Conservation (phyloP, 192 early-diverging fungal species). For the Martensiomyces pterosporus region DNA sequence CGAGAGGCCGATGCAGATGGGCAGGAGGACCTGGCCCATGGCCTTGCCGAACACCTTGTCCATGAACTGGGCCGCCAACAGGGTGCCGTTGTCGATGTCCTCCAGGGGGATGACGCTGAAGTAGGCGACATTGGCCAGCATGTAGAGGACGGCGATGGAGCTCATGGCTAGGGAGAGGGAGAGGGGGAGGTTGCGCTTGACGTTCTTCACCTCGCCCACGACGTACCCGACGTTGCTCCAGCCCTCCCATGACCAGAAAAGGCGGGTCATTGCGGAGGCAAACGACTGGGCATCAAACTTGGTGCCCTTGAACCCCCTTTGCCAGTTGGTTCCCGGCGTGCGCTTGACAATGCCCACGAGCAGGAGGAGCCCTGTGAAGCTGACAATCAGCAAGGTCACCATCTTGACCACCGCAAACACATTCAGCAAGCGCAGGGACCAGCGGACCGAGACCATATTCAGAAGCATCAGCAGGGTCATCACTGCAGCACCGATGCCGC, state of each 20-base stretch:
- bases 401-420: slow-evolving; percentile 70
- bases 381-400: slow-evolving; percentile 60
- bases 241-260: slow-evolving; percentile 55
- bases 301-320: slow-evolving; percentile 63
- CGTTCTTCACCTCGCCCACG: slow-evolving; percentile 77
- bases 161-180: slow-evolving; percentile 74
- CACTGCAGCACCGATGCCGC: slow-evolving; percentile 53
- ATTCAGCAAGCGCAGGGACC: slow-evolving; percentile 64
- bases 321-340: slow-evolving; percentile 48
- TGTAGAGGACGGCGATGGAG: slow-evolving; percentile 64
- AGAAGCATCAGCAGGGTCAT: slow-evolving; percentile 57
- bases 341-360: slow-evolving; percentile 52
- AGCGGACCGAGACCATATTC: slow-evolving; percentile 59
- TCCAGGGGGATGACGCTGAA: slow-evolving; percentile 68
- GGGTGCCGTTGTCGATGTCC: slow-evolving; percentile 61
- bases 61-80: slow-evolving; percentile 58
- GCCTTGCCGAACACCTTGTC: slow-evolving; percentile 52
- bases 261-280: slow-evolving; percentile 51
- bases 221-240: slow-evolving; percentile 79
- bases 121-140: slow-evolving; percentile 77
- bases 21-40: slow-evolving; percentile 51
- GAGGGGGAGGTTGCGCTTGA: slow-evolving; percentile 68
- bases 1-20: slow-evolving; percentile 51
- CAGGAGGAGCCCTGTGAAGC: slow-evolving; percentile 65
- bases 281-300: slow-evolving; percentile 48